Evolutionary conservation across 305 asterid genomes (phyloP), one percentile per base, ranked within the genome.

Genomic region (Fraxinus paxiana): DNA sequence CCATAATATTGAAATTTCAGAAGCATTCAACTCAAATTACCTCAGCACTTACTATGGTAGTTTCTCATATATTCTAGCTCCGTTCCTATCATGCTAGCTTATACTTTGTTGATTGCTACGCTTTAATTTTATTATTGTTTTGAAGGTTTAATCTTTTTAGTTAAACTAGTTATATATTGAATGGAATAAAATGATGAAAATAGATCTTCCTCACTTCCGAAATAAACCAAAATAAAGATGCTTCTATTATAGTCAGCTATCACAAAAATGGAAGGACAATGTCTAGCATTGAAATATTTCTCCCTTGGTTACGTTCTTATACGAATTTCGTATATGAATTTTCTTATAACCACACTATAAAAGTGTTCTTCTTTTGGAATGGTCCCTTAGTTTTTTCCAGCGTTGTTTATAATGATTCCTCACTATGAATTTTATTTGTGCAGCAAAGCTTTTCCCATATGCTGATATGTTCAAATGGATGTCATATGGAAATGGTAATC

Each of bases 401-500:
- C 46, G 1, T 10, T 43, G 61, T 63, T 63, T 79, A n/a, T 85
- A 75, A 73, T 75, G 77, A 59, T 75, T 71, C 65, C 61, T 79
- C 41, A 26, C 48, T 79, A 34, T 79, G 59, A 56, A 61, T 79
- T 77, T 78, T 74, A 69, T 76, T n/a, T 71, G 37, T 87, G 88
- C 97, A 96, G 99, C 91, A 63, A 93, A 86, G 82, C 86, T 94
- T 82, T 96, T 96, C 81, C 99, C 99, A 0, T 89, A 88, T 78
- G 90, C 83, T 70, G 98, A 95, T 85, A 88, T 95, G 86, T 89
- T 86, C 83, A 93, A 90, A 82, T 96, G 99, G 99, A 80, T 96
- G 92, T 90, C 96, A 6, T 96, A 96, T 87, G 98, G 97, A 82
- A 90, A 96, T 67, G 99, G 99, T 96, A 90, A 84, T 69, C 73